Percentiles rank a stretch among this genome's conserved stretches.
Conservation (phyloP, 805 yeast species). For the Candida hispaniensis region DNA sequence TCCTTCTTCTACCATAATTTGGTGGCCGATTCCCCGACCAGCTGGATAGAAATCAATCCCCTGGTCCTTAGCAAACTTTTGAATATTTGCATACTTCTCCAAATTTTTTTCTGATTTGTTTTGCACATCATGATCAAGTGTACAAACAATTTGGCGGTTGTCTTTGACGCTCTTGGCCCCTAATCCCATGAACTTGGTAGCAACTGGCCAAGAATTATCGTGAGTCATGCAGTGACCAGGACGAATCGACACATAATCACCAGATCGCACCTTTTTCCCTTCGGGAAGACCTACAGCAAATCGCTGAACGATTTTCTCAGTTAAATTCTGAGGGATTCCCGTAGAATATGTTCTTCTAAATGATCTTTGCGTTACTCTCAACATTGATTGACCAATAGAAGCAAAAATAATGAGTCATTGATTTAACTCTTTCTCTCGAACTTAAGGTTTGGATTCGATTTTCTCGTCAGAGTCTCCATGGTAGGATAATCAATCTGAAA, state of each 20-base stretch:
- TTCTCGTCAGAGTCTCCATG: conserved; percentile 15
- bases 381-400: conserved; percentile 1
- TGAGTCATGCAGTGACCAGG: conserved; percentile 99
- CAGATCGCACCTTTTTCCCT: conserved; percentile 70
- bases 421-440: too few relatives aligned
- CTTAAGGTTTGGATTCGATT: too few relatives aligned
- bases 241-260: conserved; percentile 88
- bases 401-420: too few relatives aligned
- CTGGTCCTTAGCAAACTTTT: conserved; percentile 77
- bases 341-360: conserved; percentile 13
- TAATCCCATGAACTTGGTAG: conserved; percentile 86
- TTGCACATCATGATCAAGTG: conserved; percentile 97
- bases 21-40: conserved; percentile 98
- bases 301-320: conserved; percentile 90
- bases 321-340: conserved; percentile 56
- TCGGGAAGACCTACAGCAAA: conserved; percentile 77
- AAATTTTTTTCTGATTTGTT: conserved; percentile 82
- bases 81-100: conserved; percentile 78
- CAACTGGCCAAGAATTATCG: conserved; percentile 99
- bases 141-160: conserved; percentile 86
- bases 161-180: conserved; percentile 81
- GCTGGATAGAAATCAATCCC: conserved; percentile 97
- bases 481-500: conserved; percentile 2
- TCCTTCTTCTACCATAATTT: conserved; percentile 97
- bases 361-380: conserved; percentile 3